Evolutionary conservation across 768 basidiomycete genomes (phyloP), one percentile per base, ranked within the genome.

Genomic region (Boletus subcaerulescens): DNA sequence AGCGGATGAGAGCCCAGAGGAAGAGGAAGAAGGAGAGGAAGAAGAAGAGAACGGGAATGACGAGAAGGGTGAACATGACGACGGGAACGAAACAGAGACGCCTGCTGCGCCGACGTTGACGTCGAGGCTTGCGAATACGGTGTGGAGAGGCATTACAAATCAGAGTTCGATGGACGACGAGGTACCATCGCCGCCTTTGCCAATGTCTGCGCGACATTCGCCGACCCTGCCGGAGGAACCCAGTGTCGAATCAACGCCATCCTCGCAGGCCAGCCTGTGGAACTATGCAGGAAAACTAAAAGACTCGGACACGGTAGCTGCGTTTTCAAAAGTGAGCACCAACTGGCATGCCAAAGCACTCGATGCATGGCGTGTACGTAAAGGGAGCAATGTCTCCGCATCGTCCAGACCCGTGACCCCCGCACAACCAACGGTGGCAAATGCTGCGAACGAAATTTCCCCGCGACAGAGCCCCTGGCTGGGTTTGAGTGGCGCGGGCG

Each of bases 141-240:
- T 89, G 20, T 90, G 87, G 88, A 78, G 80, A 64, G 89, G 88
- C 4, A 83, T 90, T 60, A 88, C 86, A 4, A 90, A 89, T 61
- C 84, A 86, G 66, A 80, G 78, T 54, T 81, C 86, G 3, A 86
- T 87, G 86, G 86, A 86, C n/a, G 71, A 73, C 11, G 79, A 84
- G 17, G n/a, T 61, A 4, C 73, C 76, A 2, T 74, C 78, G 36
- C 78, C 77, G 1, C 60, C 63, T 1, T 71, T 71, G n/a, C 72
- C 77, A 11, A 64, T 67, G 43, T 66, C 70, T 12, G 59, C 50
- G 3, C 61, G 62, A 17, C 65, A 67, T 10, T 68, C 72, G 7
- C 64, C 70, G 5, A 46, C 64, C 59, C 11, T 64, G 41, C 26
- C 52, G 45, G 65, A 67, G 33, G 62, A 58, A 14, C 48, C 42